Conservation (phyloP, 2,329 filamentous ascomycete species). For the Dothideomycetidae sp. region DNA sequence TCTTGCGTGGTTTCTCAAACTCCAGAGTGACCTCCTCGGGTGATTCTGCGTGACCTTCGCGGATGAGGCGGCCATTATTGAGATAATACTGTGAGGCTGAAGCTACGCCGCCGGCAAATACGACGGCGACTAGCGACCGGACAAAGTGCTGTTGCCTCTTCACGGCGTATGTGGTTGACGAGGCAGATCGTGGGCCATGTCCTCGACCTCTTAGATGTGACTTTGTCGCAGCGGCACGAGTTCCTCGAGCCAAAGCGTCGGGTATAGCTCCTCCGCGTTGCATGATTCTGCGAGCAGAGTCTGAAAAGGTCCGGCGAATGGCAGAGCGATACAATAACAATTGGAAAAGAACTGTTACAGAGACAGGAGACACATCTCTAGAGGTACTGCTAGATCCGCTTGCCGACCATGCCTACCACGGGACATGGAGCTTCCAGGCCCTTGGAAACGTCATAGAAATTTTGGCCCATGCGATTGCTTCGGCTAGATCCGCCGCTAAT, state of each 20-base stretch:
- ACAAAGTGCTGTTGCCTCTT: slow-evolving; percentile 33
- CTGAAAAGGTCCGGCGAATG: background rate
- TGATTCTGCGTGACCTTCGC: slow-evolving; percentile 35
- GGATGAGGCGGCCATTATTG: slow-evolving; percentile 25
- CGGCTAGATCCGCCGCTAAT: slow-evolving; percentile 2
- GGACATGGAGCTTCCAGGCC: background rate
- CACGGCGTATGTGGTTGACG: slow-evolving; percentile 24
- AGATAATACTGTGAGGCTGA: slow-evolving; percentile 31
- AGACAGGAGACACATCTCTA: too few relatives aligned
- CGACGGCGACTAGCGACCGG: slow-evolving; percentile 30
- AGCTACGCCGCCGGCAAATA: slow-evolving; percentile 29
- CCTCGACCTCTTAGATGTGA: slow-evolving; percentile 16
- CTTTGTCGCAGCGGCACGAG: slow-evolving; percentile 14
- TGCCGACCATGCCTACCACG: slow-evolving; percentile 1
- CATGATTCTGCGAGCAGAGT: too few relatives aligned
- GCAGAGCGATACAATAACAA: background rate
- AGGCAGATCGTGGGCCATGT: slow-evolving; percentile 13
- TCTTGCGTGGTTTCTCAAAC: slow-evolving; percentile 52
- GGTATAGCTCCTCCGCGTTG: slow-evolving; percentile 6
- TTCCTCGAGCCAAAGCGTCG: slow-evolving; percentile 7
- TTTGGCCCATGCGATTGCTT: slow-evolving; percentile 1
- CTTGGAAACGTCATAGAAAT: slow-evolving; percentile 5
- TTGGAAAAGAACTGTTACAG: too few relatives aligned
- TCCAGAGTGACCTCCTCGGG: slow-evolving; percentile 41
- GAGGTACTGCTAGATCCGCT: slow-evolving; percentile 7